These are phyloP conservation scores for Candida sakaeoensis DNA, from an alignment of 805 yeast species.

Conservation along the genomic window DNA sequence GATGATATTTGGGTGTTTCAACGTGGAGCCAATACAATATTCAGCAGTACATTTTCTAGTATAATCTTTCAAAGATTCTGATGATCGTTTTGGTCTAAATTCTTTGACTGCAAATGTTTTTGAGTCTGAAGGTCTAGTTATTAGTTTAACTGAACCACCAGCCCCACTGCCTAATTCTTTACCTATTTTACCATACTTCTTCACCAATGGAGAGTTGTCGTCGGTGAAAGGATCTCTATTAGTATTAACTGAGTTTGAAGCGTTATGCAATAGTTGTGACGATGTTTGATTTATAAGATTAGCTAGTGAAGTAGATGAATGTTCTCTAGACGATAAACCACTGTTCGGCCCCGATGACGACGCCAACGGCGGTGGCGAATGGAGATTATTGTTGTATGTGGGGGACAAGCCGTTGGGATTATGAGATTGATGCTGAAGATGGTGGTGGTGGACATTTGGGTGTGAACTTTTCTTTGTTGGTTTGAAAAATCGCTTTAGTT, in stretches of 20 bases:
- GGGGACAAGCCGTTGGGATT: conserved; percentile 2
- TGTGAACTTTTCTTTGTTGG: conserved; percentile 41
- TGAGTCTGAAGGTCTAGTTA: conserved; percentile 61
- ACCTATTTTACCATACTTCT: conserved; percentile 77
- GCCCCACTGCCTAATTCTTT: conserved; percentile 93
- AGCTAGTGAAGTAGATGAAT: conserved; percentile 34
- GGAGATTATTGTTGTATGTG: conserved; percentile 20
- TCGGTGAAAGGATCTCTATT: conserved; percentile 35
- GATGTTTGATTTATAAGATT: conserved; percentile 35
- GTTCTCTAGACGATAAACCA: conserved; percentile 24
- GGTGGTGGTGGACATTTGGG: conserved; percentile 3
- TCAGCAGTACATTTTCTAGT: conserved; percentile 91
- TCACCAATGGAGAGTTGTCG: conserved; percentile 56
- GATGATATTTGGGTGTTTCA: conserved; percentile 85
- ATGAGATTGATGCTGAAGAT: neutral
- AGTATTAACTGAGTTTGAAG: conserved; percentile 34
- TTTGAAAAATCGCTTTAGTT: conserved; percentile 67
- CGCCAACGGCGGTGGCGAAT: conserved; percentile 26
- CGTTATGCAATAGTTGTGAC: conserved; percentile 33
- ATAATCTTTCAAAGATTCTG: conserved; percentile 79
- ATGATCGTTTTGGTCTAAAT: conserved; percentile 70
- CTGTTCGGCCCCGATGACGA: conserved; percentile 3
- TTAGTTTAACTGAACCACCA: conserved; percentile 83
- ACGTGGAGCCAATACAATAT: conserved; percentile 88
- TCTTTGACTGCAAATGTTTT: conserved; percentile 89